phyloP scores from a whole-genome alignment of 1,284 basidiomycete species.

The Boletus calvinii region DNA sequence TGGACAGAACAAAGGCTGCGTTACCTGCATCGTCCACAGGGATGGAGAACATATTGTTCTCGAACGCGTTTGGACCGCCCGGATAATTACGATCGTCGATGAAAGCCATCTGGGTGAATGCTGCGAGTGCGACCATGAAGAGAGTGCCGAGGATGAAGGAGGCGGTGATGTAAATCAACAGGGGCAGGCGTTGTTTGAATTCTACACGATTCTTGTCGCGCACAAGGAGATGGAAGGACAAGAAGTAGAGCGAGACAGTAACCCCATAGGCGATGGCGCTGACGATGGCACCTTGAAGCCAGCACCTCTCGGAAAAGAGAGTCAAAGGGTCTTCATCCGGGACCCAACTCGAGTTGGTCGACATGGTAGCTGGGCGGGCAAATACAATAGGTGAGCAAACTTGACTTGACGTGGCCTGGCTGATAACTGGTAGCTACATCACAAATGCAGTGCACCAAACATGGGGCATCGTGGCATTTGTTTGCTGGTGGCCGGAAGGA shows the following conservation, averaged over 20 bases:
- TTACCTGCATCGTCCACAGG: constrained; percentile 18
- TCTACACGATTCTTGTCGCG: not conserved
- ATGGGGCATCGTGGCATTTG: not conserved
- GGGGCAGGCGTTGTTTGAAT: constrained; percentile 4
- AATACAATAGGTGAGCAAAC: not conserved
- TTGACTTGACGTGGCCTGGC: not conserved
- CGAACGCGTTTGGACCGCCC: constrained; percentile 26
- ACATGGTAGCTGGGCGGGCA: constrained; percentile 4
- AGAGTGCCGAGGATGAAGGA: constrained; percentile 29
- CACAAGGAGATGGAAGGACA: constrained; percentile 16
- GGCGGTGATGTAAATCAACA: constrained; percentile 21
- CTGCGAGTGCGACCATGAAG: constrained; percentile 16
- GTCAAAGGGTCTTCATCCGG: constrained; percentile 9
- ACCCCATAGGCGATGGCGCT: constrained; percentile 17
- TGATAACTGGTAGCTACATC: not conserved
- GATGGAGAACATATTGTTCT: constrained; percentile 16
- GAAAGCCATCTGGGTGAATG: constrained; percentile 32
- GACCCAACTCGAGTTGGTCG: constrained; percentile 18
- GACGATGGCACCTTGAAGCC: constrained; percentile 21
- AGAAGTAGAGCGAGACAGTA: constrained; percentile 8
- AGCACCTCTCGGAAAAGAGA: constrained; percentile 18
- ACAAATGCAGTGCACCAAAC: not conserved
- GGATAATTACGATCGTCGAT: constrained; percentile 34
- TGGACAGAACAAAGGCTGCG: constrained; percentile 19
- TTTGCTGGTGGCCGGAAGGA: not conserved